These are phyloP conservation scores for Colletotrichum camelliae DNA, from an alignment of 2,329 filamentous ascomycete genomes.

Conservation along the genomic window DNA sequence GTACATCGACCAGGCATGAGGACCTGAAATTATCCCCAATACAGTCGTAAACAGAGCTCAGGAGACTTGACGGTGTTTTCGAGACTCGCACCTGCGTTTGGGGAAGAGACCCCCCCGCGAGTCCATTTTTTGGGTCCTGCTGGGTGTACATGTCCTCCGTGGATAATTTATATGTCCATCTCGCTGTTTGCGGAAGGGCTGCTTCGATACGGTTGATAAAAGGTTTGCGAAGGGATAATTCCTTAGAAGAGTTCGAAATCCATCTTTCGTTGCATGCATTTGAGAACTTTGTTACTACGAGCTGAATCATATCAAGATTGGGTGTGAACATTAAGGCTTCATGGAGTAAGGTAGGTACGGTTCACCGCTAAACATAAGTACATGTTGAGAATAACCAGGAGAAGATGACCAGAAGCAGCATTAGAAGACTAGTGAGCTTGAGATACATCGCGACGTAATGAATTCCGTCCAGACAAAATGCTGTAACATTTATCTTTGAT, in stretches of 20 bases:
- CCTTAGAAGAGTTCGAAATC: neutral
- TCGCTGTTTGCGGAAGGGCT: accelerated
- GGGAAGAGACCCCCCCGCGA: no score
- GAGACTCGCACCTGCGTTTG: neutral
- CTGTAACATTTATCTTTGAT: no score
- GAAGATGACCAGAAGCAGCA: neutral
- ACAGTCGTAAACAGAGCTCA: neutral
- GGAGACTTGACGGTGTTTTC: neutral
- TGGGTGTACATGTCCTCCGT: neutral
- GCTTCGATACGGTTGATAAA: neutral
- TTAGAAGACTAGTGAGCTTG: neutral
- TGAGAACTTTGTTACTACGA: neutral
- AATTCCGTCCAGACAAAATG: no score
- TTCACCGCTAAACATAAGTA: accelerated
- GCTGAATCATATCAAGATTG: neutral
- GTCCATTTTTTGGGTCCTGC: neutral
- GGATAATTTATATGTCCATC: neutral
- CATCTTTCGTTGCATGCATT: neutral
- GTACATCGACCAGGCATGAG: neutral
- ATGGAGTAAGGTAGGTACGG: no score
- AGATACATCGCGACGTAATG: neutral
- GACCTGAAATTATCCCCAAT: neutral
- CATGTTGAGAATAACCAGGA: accelerated
- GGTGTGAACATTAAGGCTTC: neutral
- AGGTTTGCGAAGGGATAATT: neutral